Evolutionary conservation across 345 rosid species (phyloP).

Genomic region (Bruguiera gymnorhiza): DNA sequence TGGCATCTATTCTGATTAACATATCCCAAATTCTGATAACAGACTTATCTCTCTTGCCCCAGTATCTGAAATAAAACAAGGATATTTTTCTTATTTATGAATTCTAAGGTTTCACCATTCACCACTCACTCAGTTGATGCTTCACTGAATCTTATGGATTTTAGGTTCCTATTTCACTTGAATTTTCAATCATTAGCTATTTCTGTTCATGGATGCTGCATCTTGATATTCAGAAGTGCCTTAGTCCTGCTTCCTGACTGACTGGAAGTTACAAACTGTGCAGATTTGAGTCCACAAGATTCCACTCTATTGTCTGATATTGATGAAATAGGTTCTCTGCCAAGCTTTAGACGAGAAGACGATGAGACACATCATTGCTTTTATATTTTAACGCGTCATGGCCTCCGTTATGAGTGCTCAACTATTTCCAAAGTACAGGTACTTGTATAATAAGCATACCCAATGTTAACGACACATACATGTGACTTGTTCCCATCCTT

Average conservation of each 20-base stretch:
- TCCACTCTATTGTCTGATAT: constrained; percentile 77
- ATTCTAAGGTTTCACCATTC: neutral
- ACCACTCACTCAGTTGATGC: neutral
- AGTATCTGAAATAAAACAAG: no score
- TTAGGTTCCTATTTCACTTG: neutral
- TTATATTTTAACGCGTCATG: constrained; percentile 69
- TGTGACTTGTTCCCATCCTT: neutral
- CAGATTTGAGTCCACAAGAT: constrained; percentile 96
- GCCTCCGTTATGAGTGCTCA: constrained; percentile 81
- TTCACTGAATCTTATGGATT: neutral
- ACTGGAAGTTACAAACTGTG: constrained; percentile 16
- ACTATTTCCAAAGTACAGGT: constrained; percentile 75
- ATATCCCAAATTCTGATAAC: no score
- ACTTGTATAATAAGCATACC: neutral
- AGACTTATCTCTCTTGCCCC: no score
- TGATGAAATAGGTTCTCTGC: constrained; percentile 66
- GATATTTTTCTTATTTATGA: neutral
- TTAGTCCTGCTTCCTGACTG: constrained; percentile 8
- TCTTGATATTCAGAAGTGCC: neutral
- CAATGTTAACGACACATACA: neutral
- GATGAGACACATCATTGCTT: constrained; percentile 56
- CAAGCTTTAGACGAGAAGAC: constrained; percentile 64
- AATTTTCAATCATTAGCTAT: neutral
- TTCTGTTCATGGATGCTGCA: neutral
- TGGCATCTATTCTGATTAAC: no score